Percentiles rank a stretch among this genome's conserved stretches.
These are phyloP conservation scores for Alnus rubra DNA, from an alignment of 306 rosid genomes.

Conservation along the genomic window DNA sequence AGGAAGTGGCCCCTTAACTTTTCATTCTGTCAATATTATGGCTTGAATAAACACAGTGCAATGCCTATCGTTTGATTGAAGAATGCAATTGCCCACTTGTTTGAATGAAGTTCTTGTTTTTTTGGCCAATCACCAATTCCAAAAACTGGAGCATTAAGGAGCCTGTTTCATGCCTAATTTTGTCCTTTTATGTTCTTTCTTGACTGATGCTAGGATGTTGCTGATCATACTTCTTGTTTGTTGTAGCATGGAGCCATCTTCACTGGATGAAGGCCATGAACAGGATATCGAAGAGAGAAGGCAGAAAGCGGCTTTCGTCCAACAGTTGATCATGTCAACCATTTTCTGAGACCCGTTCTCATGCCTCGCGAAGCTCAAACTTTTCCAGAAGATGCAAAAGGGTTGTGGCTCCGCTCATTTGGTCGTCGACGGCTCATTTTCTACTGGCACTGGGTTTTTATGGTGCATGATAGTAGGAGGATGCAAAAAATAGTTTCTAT, in stretches of 20 bases:
- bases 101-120: neutral
- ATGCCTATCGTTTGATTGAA: neutral
- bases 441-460: conserved; percentile 32
- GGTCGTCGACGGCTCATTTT: conserved; percentile 27
- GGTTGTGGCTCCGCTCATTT: conserved; percentile 26
- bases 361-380: conserved; percentile 5
- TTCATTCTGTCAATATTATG: neutral
- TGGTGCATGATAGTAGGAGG: conserved; percentile 40
- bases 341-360: conserved; percentile 42
- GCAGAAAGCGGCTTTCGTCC: conserved; percentile 67
- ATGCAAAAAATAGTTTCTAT: conserved; percentile 26
- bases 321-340: conserved; percentile 62
- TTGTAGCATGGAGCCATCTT: conserved; percentile 50
- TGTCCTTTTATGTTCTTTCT: neutral
- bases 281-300: conserved; percentile 60
- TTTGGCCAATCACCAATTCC: neutral
- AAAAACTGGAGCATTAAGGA: neutral
- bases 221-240: conserved; percentile 16
- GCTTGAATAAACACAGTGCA: neutral
- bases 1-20: neutral
- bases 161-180: neutral
- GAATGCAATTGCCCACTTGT: neutral
- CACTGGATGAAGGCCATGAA: conserved; percentile 30
- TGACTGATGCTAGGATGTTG: conserved; percentile 11
- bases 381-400: conserved; percentile 26